Conservation (phyloP, 2,329 filamentous ascomycete genomes). For the Blastomyces parvus region DNA sequence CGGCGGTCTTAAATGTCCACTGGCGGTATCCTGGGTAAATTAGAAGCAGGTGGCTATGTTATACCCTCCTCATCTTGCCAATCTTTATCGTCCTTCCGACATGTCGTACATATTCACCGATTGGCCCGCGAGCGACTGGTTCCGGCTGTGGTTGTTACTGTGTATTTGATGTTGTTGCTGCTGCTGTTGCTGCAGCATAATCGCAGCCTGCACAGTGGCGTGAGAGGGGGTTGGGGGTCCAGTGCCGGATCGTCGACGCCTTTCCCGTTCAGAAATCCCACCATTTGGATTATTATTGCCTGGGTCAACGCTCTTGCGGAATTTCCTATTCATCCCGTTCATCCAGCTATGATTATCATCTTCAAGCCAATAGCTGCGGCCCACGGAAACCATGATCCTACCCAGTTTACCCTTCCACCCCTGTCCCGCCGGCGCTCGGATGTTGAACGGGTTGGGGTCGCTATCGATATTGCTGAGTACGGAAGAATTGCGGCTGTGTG, state of each 20-base stretch:
- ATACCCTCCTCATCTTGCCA: background rate
- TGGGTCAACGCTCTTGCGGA: conserved; percentile 39
- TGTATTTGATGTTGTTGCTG: background rate
- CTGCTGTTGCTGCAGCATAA: conserved; percentile 16
- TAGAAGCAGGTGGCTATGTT: background rate
- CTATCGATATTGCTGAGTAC: conserved; percentile 39
- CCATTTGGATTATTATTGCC: conserved; percentile 30
- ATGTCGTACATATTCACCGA: conserved; percentile 32
- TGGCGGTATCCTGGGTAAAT: background rate
- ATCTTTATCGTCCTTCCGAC: conserved; percentile 24
- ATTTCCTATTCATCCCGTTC: conserved; percentile 51
- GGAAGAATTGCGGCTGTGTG: conserved; percentile 36
- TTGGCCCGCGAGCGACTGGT: background rate
- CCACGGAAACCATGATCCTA: conserved; percentile 65
- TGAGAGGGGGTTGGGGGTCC: conserved; percentile 41
- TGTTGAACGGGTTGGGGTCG: conserved; percentile 59
- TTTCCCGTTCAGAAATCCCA: conserved; percentile 47
- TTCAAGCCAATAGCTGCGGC: conserved; percentile 72
- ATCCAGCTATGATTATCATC: conserved; percentile 61
- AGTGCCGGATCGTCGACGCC: conserved; percentile 53
- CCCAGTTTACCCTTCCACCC: conserved; percentile 73
- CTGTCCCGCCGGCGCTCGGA: conserved; percentile 60
- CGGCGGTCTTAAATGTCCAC: background rate
- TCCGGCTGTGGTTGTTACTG: conserved; percentile 7
- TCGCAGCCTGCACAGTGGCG: conserved; percentile 26